Evolutionary conservation across 2,329 filamentous ascomycete genomes (phyloP).

Genomic region (Alternaria burnsii): DNA sequence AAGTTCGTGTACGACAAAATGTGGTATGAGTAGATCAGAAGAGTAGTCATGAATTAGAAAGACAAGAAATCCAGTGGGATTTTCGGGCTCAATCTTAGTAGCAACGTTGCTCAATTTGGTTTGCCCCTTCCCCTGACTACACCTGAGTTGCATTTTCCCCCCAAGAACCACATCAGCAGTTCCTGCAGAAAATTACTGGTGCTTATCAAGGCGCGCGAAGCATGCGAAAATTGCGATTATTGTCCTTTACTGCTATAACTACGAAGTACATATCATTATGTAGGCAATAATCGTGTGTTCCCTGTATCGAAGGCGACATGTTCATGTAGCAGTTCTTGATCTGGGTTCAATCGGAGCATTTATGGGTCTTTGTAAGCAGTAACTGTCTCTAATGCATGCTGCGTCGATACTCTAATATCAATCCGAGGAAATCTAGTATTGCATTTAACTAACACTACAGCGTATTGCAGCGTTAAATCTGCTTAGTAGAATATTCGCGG

Average conservation of each 20-base stretch:
- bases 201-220: background rate
- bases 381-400: background rate
- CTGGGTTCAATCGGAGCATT: background rate
- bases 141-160: background rate
- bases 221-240: background rate
- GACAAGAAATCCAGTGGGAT: no score
- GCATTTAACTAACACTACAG: background rate
- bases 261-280: background rate
- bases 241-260: background rate
- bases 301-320: background rate
- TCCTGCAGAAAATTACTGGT: background rate
- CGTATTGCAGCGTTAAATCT: background rate
- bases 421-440: background rate
- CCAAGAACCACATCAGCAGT: background rate
- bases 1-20: background rate
- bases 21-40: background rate
- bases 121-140: background rate
- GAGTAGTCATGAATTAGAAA: no score
- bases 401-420: background rate
- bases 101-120: background rate
- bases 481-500: background rate
- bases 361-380: background rate
- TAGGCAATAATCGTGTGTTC: background rate
- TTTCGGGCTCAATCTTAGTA: background rate
- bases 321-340: background rate